Evolutionary conservation across 208 protist species (phyloP).

Genomic region (Leptomonas pyrrhocoris): DNA sequence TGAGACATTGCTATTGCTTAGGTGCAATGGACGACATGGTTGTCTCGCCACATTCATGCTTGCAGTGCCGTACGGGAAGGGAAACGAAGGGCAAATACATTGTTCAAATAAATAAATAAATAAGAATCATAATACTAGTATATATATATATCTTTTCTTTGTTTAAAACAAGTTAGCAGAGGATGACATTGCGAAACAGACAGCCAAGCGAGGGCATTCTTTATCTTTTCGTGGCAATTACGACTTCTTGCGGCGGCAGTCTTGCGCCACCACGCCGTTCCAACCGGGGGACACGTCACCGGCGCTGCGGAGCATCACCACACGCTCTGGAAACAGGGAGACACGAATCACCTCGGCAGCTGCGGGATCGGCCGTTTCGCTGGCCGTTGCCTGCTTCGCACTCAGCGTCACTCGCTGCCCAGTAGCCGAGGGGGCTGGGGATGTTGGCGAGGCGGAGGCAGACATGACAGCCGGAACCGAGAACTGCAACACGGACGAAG

Average conservation of each 20-base stretch:
- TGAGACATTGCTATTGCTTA: neutral
- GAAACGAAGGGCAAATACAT: no score
- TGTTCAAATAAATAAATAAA: no score
- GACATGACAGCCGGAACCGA: neutral
- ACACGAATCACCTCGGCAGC: conserved; percentile 35
- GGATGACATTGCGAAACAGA: no score
- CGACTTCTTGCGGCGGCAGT: neutral
- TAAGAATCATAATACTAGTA: no score
- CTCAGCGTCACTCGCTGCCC: conserved; percentile 46
- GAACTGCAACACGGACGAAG: neutral
- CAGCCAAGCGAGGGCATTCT: no score
- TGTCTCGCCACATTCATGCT: no score
- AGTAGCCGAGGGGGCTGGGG: neutral
- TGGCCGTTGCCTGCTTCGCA: conserved; percentile 31
- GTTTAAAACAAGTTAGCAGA: no score
- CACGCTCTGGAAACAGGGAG: conserved; percentile 32
- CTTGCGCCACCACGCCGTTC: conserved; percentile 35
- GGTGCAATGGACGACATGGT: no score
- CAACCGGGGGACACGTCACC: conserved; percentile 33
- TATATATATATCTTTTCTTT: no score
- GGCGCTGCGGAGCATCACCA: conserved; percentile 23
- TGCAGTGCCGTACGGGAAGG: no score
- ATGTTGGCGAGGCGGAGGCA: neutral
- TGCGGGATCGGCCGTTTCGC: conserved; percentile 16
- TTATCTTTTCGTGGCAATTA: no score